Percentiles rank a stretch among this genome's conserved stretches.
These are phyloP conservation scores for Coemansia sp. DNA, from an alignment of 192 early-diverging fungal genomes.

Conservation along the genomic window DNA sequence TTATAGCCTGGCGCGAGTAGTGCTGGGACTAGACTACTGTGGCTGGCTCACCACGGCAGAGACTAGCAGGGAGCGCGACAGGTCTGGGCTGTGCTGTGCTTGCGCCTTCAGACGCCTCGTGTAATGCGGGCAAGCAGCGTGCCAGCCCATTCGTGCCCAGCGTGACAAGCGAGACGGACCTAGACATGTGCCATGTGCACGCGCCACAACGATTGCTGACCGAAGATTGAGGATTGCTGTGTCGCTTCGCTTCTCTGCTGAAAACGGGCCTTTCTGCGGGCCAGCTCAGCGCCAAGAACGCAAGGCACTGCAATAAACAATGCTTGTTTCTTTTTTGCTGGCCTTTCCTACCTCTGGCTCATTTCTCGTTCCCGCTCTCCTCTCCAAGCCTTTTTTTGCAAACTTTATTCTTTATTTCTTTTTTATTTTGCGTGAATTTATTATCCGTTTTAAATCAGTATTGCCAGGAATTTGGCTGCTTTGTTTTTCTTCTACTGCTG, in stretches of 20 bases:
- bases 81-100: not conserved
- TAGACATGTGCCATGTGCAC: not conserved
- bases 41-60: no score
- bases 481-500: not conserved
- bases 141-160: not conserved
- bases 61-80: no score
- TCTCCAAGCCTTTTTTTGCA: not conserved
- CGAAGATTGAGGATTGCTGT: not conserved
- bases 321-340: constrained; percentile 5
- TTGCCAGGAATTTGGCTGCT: not conserved
- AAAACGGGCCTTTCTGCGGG: not conserved
- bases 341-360: not conserved
- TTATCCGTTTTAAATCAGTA: not conserved
- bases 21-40: no score
- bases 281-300: not conserved
- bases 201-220: not conserved
- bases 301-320: not conserved
- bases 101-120: not conserved
- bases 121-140: not conserved
- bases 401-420: constrained; percentile 8
- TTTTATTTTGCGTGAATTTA: constrained; percentile 8
- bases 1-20: not conserved
- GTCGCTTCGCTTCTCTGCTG: not conserved
- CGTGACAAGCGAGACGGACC: not conserved
- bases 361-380: not conserved